Evolutionary conservation across 805 yeast genomes (phyloP), one percentile per base, ranked within the genome.

Genomic region (Cyberlindnera amylophila): DNA sequence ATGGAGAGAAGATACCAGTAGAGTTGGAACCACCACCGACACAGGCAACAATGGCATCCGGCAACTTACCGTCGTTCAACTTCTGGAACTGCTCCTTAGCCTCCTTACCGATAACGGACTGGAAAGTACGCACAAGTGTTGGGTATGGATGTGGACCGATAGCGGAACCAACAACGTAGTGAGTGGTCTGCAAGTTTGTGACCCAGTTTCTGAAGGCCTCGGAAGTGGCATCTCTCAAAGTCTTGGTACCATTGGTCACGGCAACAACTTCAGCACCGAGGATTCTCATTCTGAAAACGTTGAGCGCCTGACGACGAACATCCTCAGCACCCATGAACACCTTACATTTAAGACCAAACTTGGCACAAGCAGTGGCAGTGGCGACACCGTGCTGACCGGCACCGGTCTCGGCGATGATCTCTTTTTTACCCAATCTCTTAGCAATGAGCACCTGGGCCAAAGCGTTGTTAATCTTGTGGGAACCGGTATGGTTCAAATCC

Each of bases 121-220:
- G 99, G 88, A 93, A 90, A 14, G 99, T 91, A 70, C 98, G 84
- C 27, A 93, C 99, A 64, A 93, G 75, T 15, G 96, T 89, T 49
- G 99, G 99, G 72, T 89, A 93, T 37, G 99, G 99, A 65, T 93
- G 98, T 31, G 99, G 99, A 30, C 99, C 99, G 61, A 93, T 91
- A 34, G 98, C 99, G 2, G 97, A 88, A 39, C 99, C 99, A 39
- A 93, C 96, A 50, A 91, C 84, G 63, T 91, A 93, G 66, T 93
- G 97, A 7, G 99, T 93, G 30, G 86, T 70, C 51, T 80, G 72
- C 51, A 93, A 72, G 55, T 90, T 76, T 4, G 96, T 79, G 36
- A 91, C 97, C 99, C 99, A 93, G 65, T 66, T 79, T 63, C 99
- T 77, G 71, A 93, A 84, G 12, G 99, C 98, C 69, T 93, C 99